Evolutionary conservation across 257 asterid species (phyloP).

Genomic region (Scutellaria galericulata): DNA sequence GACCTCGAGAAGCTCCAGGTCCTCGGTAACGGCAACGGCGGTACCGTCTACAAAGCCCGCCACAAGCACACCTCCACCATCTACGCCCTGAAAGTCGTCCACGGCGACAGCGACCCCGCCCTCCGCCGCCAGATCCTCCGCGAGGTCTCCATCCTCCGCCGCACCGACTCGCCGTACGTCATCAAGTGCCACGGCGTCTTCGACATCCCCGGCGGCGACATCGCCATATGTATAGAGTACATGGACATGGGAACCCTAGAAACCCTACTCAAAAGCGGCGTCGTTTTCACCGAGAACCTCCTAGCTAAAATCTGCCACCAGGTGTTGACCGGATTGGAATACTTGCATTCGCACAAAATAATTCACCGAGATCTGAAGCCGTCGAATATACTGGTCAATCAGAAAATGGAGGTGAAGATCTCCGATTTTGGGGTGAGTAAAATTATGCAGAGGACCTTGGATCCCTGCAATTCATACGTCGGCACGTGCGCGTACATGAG

Average conservation of each 20-base stretch:
- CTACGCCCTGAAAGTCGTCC: constrained; percentile 82
- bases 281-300: constrained; percentile 49
- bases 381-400: constrained; percentile 63
- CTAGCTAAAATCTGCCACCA: constrained; percentile 68
- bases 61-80: constrained; percentile 57
- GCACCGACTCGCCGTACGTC: constrained; percentile 78
- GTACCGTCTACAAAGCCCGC: constrained; percentile 86
- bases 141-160: constrained; percentile 78
- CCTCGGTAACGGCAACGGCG: constrained; percentile 89
- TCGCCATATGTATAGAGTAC: constrained; percentile 79
- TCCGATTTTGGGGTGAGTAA: constrained; percentile 93
- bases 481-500: constrained; percentile 99
- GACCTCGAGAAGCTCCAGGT: constrained; percentile 83
- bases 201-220: constrained; percentile 78
- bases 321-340: constrained; percentile 64
- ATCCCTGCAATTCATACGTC: constrained; percentile 86
- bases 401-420: constrained; percentile 66
- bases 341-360: constrained; percentile 74
- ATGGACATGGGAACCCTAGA: constrained; percentile 89
- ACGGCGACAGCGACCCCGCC: constrained; percentile 74
- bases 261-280: constrained; percentile 46
- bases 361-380: constrained; percentile 89
- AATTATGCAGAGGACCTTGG: constrained; percentile 73
- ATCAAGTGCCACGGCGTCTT: constrained; percentile 76
- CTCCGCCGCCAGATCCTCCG: constrained; percentile 86